These are phyloP conservation scores for Penicillium soppii DNA, from an alignment of 495 filamentous ascomycete genomes.

Conservation along the genomic window DNA sequence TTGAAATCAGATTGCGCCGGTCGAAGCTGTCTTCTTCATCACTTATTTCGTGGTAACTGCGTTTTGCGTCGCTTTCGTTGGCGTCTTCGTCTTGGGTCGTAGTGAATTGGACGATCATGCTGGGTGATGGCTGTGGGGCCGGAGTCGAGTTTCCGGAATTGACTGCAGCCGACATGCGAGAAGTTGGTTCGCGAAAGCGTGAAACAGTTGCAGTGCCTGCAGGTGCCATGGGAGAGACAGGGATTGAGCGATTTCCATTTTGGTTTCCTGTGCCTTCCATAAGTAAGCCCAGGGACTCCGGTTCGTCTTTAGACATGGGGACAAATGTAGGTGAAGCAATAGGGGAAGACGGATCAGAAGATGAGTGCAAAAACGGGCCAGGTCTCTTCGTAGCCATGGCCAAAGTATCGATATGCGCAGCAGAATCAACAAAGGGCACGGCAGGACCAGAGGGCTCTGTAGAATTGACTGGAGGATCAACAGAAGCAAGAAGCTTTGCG, in stretches of 20 bases:
- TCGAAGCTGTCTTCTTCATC: conserved; percentile 23
- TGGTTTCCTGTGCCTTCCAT: conserved; percentile 20
- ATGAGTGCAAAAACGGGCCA: not conserved
- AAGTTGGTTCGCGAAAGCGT: conserved; percentile 2
- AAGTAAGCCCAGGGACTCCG: conserved; percentile 22
- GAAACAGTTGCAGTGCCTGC: conserved; percentile 26
- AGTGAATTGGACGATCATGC: conserved; percentile 30
- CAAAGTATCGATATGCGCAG: not conserved
- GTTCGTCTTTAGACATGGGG: conserved; percentile 15
- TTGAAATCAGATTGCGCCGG: conserved; percentile 55
- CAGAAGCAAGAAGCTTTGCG: not conserved
- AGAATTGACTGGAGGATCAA: not conserved
- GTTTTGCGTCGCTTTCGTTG: conserved; percentile 28
- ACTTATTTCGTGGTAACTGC: conserved; percentile 28
- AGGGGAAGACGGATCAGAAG: not conserved
- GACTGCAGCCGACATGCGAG: conserved; percentile 7
- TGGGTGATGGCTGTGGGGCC: conserved; percentile 6
- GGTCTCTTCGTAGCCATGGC: not conserved
- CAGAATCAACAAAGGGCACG: not conserved
- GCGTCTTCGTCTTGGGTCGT: conserved; percentile 20
- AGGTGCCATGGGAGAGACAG: conserved; percentile 23
- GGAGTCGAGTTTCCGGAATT: not conserved
- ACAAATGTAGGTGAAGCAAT: conserved; percentile 16
- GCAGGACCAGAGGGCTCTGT: not conserved
- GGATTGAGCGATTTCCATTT: conserved; percentile 10